phyloP scores from a whole-genome alignment of 106 monocot genomes.

The Dactylorhiza incarnata region DNA sequence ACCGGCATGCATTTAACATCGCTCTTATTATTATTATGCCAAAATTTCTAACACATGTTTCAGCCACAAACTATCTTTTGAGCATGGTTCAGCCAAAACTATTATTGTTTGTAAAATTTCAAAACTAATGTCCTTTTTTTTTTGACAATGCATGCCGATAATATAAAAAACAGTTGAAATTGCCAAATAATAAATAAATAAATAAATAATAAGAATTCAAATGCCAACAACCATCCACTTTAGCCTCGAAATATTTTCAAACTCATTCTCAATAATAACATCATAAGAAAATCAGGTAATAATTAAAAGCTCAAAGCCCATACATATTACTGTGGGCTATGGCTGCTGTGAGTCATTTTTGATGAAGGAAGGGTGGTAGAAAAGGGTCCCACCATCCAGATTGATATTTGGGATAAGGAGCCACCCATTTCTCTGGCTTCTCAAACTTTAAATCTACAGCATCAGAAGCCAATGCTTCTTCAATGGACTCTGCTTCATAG shows the following conservation, averaged over 20 bases:
- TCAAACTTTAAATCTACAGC: constrained; percentile 69
- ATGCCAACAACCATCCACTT: background rate
- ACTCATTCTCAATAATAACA: background rate
- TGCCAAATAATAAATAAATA: too few relatives aligned
- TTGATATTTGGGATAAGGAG: constrained; percentile 93
- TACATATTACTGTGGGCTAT: background rate
- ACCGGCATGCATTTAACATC: too few relatives aligned
- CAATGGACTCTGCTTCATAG: constrained; percentile 54
- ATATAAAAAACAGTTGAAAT: too few relatives aligned
- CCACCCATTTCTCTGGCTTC: constrained; percentile 76
- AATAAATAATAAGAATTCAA: too few relatives aligned
- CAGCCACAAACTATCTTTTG: too few relatives aligned
- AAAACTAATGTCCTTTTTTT: too few relatives aligned
- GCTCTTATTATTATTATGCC: too few relatives aligned
- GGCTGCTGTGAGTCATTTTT: constrained; percentile 17
- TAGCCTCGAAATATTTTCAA: background rate
- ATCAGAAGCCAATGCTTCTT: constrained; percentile 66
- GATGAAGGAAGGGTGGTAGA: constrained; percentile 47
- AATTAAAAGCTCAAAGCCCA: background rate
- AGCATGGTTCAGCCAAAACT: too few relatives aligned
- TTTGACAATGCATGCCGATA: too few relatives aligned
- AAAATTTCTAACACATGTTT: too few relatives aligned
- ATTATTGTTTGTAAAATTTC: too few relatives aligned
- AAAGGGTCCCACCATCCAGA: constrained; percentile 93
- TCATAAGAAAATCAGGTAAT: background rate